phyloP scores from a whole-genome alignment of 768 basidiomycete genomes.

The Lactarius tabidus region DNA sequence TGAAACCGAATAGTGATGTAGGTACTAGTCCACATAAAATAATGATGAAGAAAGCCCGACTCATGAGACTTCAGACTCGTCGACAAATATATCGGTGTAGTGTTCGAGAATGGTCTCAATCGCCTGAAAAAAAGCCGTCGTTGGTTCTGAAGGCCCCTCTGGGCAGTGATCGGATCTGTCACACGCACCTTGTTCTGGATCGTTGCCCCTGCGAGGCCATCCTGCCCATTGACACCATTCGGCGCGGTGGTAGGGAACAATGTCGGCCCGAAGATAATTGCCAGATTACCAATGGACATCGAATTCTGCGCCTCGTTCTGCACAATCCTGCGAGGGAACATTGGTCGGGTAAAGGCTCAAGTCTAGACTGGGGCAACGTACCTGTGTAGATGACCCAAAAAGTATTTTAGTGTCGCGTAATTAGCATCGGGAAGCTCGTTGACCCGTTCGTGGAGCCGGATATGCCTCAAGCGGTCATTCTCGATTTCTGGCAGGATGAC shows the following conservation, averaged over 20 bases:
- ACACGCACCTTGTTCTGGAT: constrained; percentile 63
- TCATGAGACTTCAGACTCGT: constrained; percentile 56
- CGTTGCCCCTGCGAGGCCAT: constrained; percentile 62
- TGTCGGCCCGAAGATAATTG: constrained; percentile 98
- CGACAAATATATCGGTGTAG: constrained; percentile 95
- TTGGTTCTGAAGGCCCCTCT: neutral
- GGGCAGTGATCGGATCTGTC: neutral
- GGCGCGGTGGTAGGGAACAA: constrained; percentile 71
- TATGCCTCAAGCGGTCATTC: constrained; percentile 92
- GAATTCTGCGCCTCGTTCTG: constrained; percentile 75
- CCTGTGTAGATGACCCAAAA: constrained; percentile 92
- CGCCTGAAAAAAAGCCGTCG: constrained; percentile 48
- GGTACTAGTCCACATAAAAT: constrained; percentile 23
- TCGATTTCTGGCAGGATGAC: constrained; percentile 63
- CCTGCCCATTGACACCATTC: constrained; percentile 35
- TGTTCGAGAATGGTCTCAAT: constrained; percentile 94
- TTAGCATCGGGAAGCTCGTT: constrained; percentile 99
- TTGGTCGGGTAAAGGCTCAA: neutral
- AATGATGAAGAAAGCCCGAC: constrained; percentile 27
- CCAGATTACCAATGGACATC: constrained; percentile 90
- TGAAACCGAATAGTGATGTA: constrained; percentile 23
- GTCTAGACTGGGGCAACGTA: constrained; percentile 35
- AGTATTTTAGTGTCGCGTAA: constrained; percentile 93
- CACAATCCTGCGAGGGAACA: constrained; percentile 52
- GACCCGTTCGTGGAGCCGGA: constrained; percentile 92